Conservation (phyloP, 192 early-diverging fungal genomes). For the Coemansia furcata region DNA sequence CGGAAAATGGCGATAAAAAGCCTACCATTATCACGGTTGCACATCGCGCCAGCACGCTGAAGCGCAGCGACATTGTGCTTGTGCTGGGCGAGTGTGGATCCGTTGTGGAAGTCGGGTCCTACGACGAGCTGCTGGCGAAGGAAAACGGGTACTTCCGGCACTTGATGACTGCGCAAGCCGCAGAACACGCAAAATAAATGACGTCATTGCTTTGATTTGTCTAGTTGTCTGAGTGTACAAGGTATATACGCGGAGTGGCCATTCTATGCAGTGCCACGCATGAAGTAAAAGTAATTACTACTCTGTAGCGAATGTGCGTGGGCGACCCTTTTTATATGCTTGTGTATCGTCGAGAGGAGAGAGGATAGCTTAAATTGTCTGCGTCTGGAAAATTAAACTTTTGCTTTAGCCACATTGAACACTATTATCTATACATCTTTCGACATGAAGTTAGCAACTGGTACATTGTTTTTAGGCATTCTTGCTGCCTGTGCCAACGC, state of each 20-base stretch:
- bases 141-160: conserved; percentile 56
- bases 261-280: not conserved
- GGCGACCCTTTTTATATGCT: not conserved
- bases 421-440: not conserved
- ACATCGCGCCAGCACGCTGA: conserved; percentile 78
- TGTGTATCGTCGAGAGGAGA: not conserved
- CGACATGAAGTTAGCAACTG: conserved; percentile 16
- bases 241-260: not conserved
- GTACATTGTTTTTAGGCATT: not conserved
- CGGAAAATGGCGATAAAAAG: conserved; percentile 40
- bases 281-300: not conserved
- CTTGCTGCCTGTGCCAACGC: conserved; percentile 5
- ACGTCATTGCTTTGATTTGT: not conserved
- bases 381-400: not conserved
- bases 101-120: conserved; percentile 69
- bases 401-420: not conserved
- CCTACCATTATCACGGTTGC: conserved; percentile 72
- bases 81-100: conserved; percentile 59
- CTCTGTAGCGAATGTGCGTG: not conserved
- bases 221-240: not conserved
- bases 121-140: conserved; percentile 58
- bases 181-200: conserved; percentile 14
- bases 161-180: conserved; percentile 50
- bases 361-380: not conserved
- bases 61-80: conserved; percentile 68